These are phyloP conservation scores for Coix lacrymajobi DNA, from an alignment of 176 grass and related monocot genomes.

Conservation along the genomic window DNA sequence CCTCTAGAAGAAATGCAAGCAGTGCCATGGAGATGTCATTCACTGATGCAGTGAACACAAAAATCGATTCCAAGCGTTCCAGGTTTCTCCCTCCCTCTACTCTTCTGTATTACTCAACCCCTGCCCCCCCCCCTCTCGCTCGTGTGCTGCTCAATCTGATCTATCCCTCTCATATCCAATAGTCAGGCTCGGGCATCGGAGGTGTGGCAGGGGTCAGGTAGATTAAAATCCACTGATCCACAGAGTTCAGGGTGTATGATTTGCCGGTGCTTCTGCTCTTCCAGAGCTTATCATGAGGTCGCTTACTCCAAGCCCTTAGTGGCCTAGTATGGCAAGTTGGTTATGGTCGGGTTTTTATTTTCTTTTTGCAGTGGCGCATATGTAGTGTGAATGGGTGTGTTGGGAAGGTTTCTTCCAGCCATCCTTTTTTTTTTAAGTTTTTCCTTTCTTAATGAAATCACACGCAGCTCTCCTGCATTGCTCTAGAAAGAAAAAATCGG, in stretches of 20 bases:
- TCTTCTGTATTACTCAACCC: background rate
- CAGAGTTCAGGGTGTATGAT: background rate
- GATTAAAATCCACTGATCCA: background rate
- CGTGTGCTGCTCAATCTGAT: background rate
- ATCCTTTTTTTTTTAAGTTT: background rate
- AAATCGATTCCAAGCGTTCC: background rate
- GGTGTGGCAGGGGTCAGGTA: background rate
- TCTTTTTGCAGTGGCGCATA: background rate
- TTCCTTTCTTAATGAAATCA: background rate
- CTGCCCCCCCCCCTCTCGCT: background rate
- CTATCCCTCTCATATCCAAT: background rate
- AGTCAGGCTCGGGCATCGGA: background rate
- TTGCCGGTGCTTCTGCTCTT: too few relatives aligned
- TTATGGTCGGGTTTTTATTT: background rate
- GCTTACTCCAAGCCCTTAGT: background rate
- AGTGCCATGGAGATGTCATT: background rate
- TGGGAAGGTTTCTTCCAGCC: background rate
- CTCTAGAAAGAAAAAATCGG: background rate
- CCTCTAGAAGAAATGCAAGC: background rate
- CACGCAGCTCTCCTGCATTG: background rate
- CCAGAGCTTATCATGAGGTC: background rate
- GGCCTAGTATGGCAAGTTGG: background rate
- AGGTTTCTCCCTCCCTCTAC: background rate
- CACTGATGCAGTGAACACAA: background rate
- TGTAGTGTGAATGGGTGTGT: background rate